Conservation (phyloP, 768 basidiomycete genomes). For the Russula brevipes region DNA sequence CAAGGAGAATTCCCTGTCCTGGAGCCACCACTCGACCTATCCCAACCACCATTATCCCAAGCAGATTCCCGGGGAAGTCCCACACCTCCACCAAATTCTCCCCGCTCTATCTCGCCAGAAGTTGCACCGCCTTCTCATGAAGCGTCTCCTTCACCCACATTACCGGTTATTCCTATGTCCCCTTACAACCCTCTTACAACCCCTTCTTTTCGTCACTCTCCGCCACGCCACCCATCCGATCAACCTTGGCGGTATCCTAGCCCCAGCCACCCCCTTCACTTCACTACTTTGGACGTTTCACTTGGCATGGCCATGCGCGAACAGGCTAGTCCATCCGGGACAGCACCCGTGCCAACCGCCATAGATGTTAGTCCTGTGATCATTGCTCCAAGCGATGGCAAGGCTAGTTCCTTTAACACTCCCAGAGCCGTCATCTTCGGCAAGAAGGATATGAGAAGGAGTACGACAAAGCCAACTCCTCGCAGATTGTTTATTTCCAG, state of each 20-base stretch:
- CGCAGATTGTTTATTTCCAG: constrained; percentile 36
- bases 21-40: constrained; percentile 18
- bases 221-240: constrained; percentile 66
- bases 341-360: constrained; percentile 27
- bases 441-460: constrained; percentile 23
- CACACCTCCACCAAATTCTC: constrained; percentile 25
- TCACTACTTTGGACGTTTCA: constrained; percentile 56
- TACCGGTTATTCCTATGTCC: constrained; percentile 48
- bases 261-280: constrained; percentile 72
- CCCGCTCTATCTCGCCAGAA: constrained; percentile 19
- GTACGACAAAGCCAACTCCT: constrained; percentile 32
- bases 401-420: constrained; percentile 40
- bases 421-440: constrained; percentile 25
- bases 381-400: constrained; percentile 32
- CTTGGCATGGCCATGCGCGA: constrained; percentile 58
- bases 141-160: constrained; percentile 29
- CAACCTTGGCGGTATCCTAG: constrained; percentile 82
- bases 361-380: constrained; percentile 36
- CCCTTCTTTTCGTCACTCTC: constrained; percentile 74
- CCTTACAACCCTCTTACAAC: constrained; percentile 73
- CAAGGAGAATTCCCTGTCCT: constrained; percentile 23
- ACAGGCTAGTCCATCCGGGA: constrained; percentile 39
- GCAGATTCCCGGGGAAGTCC: constrained; percentile 19
- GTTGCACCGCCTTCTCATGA: constrained; percentile 3
- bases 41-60: constrained; percentile 16